Base-by-base conservation (phyloP, 2,329 filamentous ascomycete genomes). In the Botryotinia narcissicola region DNA sequence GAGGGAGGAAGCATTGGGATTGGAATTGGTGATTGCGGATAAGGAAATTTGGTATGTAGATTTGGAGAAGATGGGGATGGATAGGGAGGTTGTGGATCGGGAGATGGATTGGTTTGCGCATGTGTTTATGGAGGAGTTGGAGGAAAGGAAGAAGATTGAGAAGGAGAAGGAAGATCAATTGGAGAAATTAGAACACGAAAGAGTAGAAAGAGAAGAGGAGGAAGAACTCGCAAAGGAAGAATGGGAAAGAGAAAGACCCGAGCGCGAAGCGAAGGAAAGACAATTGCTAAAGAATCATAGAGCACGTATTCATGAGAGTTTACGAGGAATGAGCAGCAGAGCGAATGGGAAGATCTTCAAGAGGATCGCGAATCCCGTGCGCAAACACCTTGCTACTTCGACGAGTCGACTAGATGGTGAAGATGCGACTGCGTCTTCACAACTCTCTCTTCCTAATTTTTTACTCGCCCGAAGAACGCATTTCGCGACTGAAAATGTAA, bases 81-180 rank as follows among this genome's bases (percentile, higher is more conserved):
- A 54, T 29, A 12, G 51, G 25, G 63, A 60, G 2, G 42, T 40
- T 35, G 71, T 72, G n/a, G 2, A 60, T 40, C 54, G 71, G 14
- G 71, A 72, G 71, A 72, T 72, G 71, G 71, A 72, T 72, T 72
- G 63, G 51, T 72, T 68, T 32, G 40, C n/a, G 29, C 44, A 22
- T 7, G 12, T 69, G 3, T 48, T 60, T n/a, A 14, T 68, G 3
- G 59, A 48, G 5, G 59, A 71, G 16, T 29, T 46, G 7, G 44
- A 63, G 18, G 25, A n/a, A 6, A n/a, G 25, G 10, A 42, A 12
- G 25, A 60, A 8, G 37, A 60, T 64, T 7, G 60, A 64, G 9
- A 6, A 20, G 10, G 70, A 71, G 3, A 37, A 32, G 3, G 44
- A 51, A 25, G 35, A 40, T 35, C 4, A 1, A 10, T 8, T 32